phyloP scores from a whole-genome alignment of 306 rosid genomes.

The Trifolium subterraneum region DNA sequence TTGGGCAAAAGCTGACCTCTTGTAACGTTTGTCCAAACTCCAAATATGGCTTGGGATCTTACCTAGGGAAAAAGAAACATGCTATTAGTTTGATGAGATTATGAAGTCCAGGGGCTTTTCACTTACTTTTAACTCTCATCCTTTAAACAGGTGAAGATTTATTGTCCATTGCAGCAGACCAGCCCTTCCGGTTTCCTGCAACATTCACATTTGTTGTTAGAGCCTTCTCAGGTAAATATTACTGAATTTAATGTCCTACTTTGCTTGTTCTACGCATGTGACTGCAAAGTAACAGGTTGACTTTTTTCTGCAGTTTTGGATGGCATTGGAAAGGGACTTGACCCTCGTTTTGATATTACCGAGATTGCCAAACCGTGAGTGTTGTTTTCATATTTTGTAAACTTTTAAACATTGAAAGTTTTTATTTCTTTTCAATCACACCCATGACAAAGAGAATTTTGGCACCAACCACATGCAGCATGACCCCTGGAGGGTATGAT shows the following conservation, averaged over 20 bases:
- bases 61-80: neutral
- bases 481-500: neutral
- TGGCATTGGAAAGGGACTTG: slow-evolving; percentile 99
- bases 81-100: slow-evolving; percentile 33
- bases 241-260: slow-evolving; percentile 26
- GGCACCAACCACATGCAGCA: neutral
- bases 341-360: slow-evolving; percentile 96
- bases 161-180: slow-evolving; percentile 93
- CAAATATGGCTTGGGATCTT: slow-evolving; percentile 5
- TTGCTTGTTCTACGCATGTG: slow-evolving; percentile 36
- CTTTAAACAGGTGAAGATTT: slow-evolving; percentile 90
- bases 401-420: slow-evolving; percentile 16
- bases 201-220: slow-evolving; percentile 99
- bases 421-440: slow-evolving; percentile 10
- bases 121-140: slow-evolving; percentile 42
- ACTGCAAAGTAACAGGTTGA: slow-evolving; percentile 26
- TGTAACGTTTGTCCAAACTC: neutral
- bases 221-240: slow-evolving; percentile 88
- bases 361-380: slow-evolving; percentile 99
- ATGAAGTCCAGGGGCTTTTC: slow-evolving; percentile 31
- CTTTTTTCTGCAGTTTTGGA: slow-evolving; percentile 72
- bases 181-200: slow-evolving; percentile 99
- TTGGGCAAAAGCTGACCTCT: slow-evolving; percentile 2
- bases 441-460: neutral
- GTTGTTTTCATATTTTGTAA: slow-evolving; percentile 33